Conservation (phyloP, 768 basidiomycete genomes). For the Russula virescens region DNA sequence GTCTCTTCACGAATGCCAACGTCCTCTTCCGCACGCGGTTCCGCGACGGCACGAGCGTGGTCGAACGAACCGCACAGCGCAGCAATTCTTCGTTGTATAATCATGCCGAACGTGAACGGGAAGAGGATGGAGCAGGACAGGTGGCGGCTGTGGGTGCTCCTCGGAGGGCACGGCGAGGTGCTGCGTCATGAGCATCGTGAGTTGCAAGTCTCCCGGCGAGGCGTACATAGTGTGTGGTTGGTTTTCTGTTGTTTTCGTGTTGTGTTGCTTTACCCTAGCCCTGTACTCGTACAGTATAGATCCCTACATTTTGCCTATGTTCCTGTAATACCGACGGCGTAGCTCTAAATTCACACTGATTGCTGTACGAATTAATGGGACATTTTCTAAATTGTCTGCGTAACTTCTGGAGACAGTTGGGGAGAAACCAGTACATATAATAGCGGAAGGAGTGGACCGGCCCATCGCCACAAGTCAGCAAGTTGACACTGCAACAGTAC, state of each 20-base stretch:
- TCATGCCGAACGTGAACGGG: conserved; percentile 12
- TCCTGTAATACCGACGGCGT: neutral
- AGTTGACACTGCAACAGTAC: no score
- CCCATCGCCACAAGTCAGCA: no score
- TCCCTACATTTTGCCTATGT: neutral
- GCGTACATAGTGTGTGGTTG: neutral
- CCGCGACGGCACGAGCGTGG: conserved; percentile 88
- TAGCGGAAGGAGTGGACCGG: no score
- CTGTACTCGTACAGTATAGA: neutral
- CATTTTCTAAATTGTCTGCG: no score
- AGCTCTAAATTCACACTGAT: no score
- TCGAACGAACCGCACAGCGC: conserved; percentile 71
- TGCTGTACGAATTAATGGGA: no score
- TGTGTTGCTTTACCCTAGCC: neutral
- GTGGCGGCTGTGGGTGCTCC: neutral
- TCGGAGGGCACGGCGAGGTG: conserved; percentile 9
- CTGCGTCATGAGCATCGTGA: neutral
- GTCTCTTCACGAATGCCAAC: conserved; percentile 95
- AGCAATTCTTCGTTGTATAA: conserved; percentile 44
- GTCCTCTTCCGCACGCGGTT: conserved; percentile 93
- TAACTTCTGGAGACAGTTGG: no score
- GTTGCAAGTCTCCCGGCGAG: no score
- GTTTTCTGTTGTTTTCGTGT: neutral
- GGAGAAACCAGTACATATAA: no score
- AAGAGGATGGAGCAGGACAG: neutral